A percentile compares a stretch with the other conserved stretches of the same genome.
phyloP scores from a whole-genome alignment of 2,329 filamentous ascomycete species.

The Sodiomyces alkalinus region DNA sequence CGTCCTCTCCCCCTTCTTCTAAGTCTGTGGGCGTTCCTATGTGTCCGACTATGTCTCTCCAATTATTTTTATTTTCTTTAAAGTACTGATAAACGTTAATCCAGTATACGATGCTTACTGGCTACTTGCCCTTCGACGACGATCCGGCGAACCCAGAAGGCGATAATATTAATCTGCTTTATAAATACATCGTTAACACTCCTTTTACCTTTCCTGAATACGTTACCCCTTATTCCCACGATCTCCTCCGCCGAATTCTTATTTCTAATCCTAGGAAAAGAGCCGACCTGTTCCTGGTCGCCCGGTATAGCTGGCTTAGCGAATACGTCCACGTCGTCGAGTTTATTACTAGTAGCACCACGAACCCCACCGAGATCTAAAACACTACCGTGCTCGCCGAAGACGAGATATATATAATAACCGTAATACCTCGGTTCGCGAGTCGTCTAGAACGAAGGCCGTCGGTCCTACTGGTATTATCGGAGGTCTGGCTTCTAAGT shows the following conservation, averaged over 20 bases:
- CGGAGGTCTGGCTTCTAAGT: slow-evolving; percentile 57
- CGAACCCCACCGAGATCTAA: slow-evolving; percentile 70
- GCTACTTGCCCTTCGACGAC: slow-evolving; percentile 94
- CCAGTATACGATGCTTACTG: slow-evolving; percentile 98
- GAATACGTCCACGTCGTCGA: slow-evolving; percentile 95
- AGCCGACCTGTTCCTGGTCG: slow-evolving; percentile 93
- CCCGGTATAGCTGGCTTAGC: slow-evolving; percentile 92
- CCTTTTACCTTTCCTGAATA: slow-evolving; percentile 97
- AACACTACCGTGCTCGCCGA: slow-evolving; percentile 54
- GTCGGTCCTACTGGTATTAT: slow-evolving; percentile 28
- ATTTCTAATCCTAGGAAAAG: slow-evolving; percentile 91
- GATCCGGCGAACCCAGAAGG: slow-evolving; percentile 96
- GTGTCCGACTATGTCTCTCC: too few species aligned
- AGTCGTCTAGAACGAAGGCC: slow-evolving; percentile 49
- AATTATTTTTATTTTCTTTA: background rate
- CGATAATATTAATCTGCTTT: slow-evolving; percentile 96
- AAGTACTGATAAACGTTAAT: slow-evolving; percentile 3
- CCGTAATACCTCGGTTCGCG: slow-evolving; percentile 85
- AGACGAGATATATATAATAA: slow-evolving; percentile 40
- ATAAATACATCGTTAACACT: slow-evolving; percentile 98
- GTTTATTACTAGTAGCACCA: slow-evolving; percentile 92
- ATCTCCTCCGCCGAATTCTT: slow-evolving; percentile 80
- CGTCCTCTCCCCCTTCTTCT: too few species aligned
- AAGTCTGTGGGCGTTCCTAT: too few species aligned
- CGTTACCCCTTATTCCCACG: slow-evolving; percentile 88